phyloP scores from a whole-genome alignment of 2,329 filamentous ascomycete genomes.

The Claviceps sorghi region DNA sequence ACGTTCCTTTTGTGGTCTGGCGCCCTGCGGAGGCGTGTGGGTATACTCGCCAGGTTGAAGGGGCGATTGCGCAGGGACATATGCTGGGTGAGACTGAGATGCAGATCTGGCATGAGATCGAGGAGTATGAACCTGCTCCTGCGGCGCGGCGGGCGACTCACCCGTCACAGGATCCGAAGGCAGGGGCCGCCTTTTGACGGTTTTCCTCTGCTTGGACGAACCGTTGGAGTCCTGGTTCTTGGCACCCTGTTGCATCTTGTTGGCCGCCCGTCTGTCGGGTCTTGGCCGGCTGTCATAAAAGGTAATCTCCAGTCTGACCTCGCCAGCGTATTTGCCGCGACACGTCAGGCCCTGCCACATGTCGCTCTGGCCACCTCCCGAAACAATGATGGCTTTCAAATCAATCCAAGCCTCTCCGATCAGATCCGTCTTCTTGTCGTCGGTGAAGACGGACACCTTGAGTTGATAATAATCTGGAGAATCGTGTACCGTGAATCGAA shows the following conservation, averaged over 20 bases:
- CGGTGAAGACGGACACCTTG: constrained; percentile 93
- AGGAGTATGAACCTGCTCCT: constrained; percentile 30
- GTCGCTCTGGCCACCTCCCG: constrained; percentile 86
- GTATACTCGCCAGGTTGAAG: constrained; percentile 38
- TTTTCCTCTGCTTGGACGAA: constrained; percentile 35
- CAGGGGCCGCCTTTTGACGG: constrained; percentile 70
- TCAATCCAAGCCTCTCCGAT: constrained; percentile 91
- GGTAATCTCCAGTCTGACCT: constrained; percentile 87
- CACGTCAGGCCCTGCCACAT: constrained; percentile 79
- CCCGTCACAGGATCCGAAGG: constrained; percentile 61
- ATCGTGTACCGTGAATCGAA: constrained; percentile 91
- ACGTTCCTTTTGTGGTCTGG: constrained; percentile 11
- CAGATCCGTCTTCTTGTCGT: constrained; percentile 93
- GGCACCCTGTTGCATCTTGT: constrained; percentile 29
- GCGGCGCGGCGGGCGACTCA: constrained; percentile 26
- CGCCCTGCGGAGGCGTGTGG: constrained; percentile 18
- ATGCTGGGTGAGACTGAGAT: constrained; percentile 13
- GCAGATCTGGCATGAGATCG: constrained; percentile 29
- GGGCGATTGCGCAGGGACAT: constrained; percentile 37
- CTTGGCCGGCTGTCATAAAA: constrained; percentile 87
- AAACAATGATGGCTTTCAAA: constrained; percentile 63
- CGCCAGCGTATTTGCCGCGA: constrained; percentile 89
- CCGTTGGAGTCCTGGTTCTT: constrained; percentile 22
- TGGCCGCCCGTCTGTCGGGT: constrained; percentile 51
- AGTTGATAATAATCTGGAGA: constrained; percentile 92